These are phyloP conservation scores for Fraxinus platypoda DNA, from an alignment of 305 asterid genomes.

Conservation along the genomic window DNA sequence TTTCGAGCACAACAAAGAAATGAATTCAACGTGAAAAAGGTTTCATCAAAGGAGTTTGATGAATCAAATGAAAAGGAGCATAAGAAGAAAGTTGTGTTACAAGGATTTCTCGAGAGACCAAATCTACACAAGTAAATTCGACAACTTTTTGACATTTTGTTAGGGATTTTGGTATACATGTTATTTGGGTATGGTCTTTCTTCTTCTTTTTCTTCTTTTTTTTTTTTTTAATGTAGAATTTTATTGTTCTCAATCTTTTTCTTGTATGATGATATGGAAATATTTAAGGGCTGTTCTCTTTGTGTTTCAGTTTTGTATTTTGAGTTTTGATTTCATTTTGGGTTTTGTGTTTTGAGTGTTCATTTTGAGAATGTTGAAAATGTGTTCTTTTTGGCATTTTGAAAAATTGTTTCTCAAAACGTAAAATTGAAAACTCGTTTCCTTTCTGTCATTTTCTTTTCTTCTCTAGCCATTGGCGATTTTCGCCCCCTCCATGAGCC, in stretches of 20 bases:
- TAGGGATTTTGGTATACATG: background rate
- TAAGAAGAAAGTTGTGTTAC: constrained; percentile 52
- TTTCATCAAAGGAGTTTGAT: constrained; percentile 1
- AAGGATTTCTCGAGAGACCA: constrained; percentile 47
- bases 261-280: background rate
- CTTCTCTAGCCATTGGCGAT: too few species aligned
- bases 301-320: too few species aligned
- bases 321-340: too few species aligned
- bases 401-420: too few species aligned
- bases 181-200: background rate
- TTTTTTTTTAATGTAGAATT: background rate
- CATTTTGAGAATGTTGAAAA: too few species aligned
- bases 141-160: background rate
- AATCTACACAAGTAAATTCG: constrained; percentile 11
- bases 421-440: too few species aligned
- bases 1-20: constrained; percentile 20
- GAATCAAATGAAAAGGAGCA: constrained; percentile 33
- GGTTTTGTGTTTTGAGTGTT: too few species aligned
- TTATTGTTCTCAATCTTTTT: background rate
- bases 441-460: too few species aligned
- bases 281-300: too few species aligned
- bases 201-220: background rate
- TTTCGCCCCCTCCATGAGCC: too few species aligned
- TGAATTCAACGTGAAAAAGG: background rate
- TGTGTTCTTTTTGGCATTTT: too few species aligned